Evolutionary conservation across 2,329 filamentous ascomycete genomes (phyloP), one percentile per base, ranked within the genome.

Genomic region (Colletotrichum tropicale): DNA sequence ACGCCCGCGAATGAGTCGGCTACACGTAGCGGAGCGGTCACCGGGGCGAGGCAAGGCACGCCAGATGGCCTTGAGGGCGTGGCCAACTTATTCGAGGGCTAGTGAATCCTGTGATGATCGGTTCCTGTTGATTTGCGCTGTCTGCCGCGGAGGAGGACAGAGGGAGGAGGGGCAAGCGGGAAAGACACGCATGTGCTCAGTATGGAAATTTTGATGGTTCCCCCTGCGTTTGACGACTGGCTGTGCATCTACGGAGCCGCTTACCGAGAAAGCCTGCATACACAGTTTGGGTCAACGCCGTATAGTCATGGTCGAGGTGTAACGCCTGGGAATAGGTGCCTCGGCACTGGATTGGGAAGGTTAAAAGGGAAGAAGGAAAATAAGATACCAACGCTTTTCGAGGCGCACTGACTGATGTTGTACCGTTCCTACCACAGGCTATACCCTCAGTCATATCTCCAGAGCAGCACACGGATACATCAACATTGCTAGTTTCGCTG

Each of bases 51-150:
- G n/a, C 77, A 82, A 65, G 80, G 81, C 67, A 89, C 86, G 1
- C 89, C 88, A 8, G 89, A 91, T 76, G 87, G 82, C 12, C 80
- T 92, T 65, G 90, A 92, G 66, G 89, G 89, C 0, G 87, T 92
- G 18, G 89, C 90, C 8, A 87, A 87, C 56, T 83, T 92, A 64
- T 92, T 88, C 76, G 85, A 86, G 48, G 82, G 80, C 60, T 85
- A 80, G 72, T n/a, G 16, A 34, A 58, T 34, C 12, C 48, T 30
- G n/a, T 15, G 9, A 34, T 43, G 32, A 12, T 12, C n/a, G 5
- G 18, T 8, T 28, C 28, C 30, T 28, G 26, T 30, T 12, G 18
- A 18, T 28, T 12, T 60, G 56, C 30, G 12, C 7, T 60, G 16
- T 60, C 28, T 52, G 43, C 43, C 43, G 10, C 12, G n/a, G 43